phyloP scores from a whole-genome alignment of 164 flowering plant species.

The Protea cynaroides region DNA sequence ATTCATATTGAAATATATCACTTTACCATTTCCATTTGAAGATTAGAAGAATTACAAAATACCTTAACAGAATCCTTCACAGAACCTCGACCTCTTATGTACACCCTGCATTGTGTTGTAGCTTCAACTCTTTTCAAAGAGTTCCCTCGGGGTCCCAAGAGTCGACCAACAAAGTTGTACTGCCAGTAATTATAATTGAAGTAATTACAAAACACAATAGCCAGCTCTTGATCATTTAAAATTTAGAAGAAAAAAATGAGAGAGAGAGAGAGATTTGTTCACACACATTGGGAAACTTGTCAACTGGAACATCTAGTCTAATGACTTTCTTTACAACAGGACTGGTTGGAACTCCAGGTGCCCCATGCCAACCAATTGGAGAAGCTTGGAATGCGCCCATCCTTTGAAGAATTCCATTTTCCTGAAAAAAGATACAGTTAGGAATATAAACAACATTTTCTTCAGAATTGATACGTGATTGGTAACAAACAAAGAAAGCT shows the following conservation, averaged over 20 bases:
- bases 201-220: not conserved
- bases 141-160: constrained; percentile 87
- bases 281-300: constrained; percentile 73
- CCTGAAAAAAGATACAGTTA: constrained; percentile 31
- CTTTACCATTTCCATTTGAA: not conserved
- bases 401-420: constrained; percentile 51
- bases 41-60: constrained; percentile 8
- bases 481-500: not conserved
- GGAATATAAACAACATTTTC: not conserved
- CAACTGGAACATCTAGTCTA: constrained; percentile 81
- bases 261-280: not conserved
- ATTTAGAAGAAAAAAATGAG: not conserved
- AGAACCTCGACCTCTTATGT: constrained; percentile 77
- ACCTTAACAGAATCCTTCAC: constrained; percentile 83
- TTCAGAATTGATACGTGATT: not conserved
- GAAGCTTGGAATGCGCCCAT: constrained; percentile 48
- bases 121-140: constrained; percentile 86
- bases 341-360: constrained; percentile 45
- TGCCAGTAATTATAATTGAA: constrained; percentile 20
- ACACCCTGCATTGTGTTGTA: constrained; percentile 70
- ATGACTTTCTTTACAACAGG: constrained; percentile 63
- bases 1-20: not conserved
- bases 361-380: constrained; percentile 61
- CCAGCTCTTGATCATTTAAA: not conserved
- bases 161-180: constrained; percentile 89